Evolutionary conservation across 768 basidiomycete species (phyloP).

Genomic region (Pisolithus marmoratus): DNA sequence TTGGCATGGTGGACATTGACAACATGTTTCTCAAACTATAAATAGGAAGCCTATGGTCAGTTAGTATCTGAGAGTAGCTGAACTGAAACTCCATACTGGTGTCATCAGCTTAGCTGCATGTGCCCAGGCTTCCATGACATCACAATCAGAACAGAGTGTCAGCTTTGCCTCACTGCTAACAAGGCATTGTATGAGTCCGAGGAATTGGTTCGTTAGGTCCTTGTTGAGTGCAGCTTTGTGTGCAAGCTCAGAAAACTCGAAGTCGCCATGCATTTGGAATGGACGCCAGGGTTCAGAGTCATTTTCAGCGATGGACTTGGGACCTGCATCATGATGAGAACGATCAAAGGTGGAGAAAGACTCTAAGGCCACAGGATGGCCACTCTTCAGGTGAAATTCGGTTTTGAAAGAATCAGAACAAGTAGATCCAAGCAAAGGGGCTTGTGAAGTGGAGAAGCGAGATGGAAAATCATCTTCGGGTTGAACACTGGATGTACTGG

Average conservation of each 20-base stretch:
- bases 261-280: conserved; percentile 1
- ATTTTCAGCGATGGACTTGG: neutral
- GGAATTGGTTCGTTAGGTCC: conserved; percentile 1
- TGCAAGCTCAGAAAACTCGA: conserved; percentile 7
- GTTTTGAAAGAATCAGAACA: conserved; percentile 3
- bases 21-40: neutral
- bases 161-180: neutral
- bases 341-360: conserved; percentile 2
- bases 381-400: conserved; percentile 2
- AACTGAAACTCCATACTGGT: neutral
- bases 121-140: neutral
- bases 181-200: neutral
- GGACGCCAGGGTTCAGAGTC: conserved; percentile 4
- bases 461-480: neutral
- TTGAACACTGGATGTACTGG: neutral
- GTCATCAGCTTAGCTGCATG: neutral
- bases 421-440: neutral
- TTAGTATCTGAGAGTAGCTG: too few relatives aligned
- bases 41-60: too few relatives aligned
- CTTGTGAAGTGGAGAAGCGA: neutral
- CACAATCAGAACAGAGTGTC: neutral
- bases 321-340: neutral
- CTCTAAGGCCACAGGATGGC: neutral
- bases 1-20: neutral
- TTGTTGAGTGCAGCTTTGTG: conserved; percentile 2